Base-by-base conservation (phyloP, 345 rosid genomes). In the Syzygium grande region DNA sequence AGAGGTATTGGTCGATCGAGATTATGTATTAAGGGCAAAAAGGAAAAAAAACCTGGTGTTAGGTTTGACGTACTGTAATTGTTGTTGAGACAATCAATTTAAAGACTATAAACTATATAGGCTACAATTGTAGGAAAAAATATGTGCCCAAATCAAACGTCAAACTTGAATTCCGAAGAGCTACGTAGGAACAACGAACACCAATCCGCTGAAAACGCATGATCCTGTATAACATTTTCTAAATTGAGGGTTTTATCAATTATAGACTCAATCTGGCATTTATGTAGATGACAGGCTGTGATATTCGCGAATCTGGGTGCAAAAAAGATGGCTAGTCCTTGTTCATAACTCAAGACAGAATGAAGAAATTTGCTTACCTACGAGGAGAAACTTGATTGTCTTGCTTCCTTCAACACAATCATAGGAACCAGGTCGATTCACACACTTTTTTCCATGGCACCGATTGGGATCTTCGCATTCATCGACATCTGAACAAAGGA, bases 371-470 rank as follows among this genome's bases (percentile, higher is more conserved):
- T 61, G 12, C 73, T 61, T n/a, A 61, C 73, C 73, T 61, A 61
- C 27, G 73, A 61, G 73, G 19, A 61, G 10, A 61, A n/a, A 13
- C 38, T 61, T 61, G 34, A 61, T 61, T 19, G 21, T 61, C 34
- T 61, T n/a, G 73, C 73, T 61, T 61, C 73, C 16, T 6, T 61
- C 73, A 0, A 61, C 73, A 16, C 73, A 61, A n/a, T n/a, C 2
- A n/a, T n/a, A 0, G 38, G 73, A 61, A 61, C 73, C 73, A n/a
- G 0, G 73, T 2, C 9, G 73, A 61, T 61, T 61, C 34, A n/a
- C 73, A 61, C 73, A 61, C 0, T n/a, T n/a, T 3, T 16, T 61
- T 13, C 38, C 73, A 14, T 34, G 38, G 38, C 73, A 61, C 38
- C 2, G 34, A n/a, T 61, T 16, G 38, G 4, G 73, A n/a, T 7